Conservation (phyloP, 2,329 filamentous ascomycete species). For the Aspergillus sclerotialis region DNA sequence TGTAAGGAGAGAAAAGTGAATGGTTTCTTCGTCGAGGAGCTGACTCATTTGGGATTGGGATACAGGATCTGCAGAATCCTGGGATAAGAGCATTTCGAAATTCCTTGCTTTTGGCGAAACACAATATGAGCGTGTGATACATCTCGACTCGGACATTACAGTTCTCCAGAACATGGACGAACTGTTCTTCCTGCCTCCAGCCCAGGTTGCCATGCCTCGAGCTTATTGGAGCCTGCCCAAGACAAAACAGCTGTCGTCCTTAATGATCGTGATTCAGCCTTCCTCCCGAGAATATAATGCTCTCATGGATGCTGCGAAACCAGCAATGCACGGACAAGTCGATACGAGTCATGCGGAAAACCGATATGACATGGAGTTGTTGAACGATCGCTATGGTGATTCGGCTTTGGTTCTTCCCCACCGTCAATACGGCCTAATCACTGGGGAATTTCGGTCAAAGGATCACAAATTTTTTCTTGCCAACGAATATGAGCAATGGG, state of each 20-base stretch:
- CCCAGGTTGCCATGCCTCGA: constrained; percentile 59
- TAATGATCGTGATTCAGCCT: constrained; percentile 57
- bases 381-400: constrained; percentile 56
- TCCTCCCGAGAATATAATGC: constrained; percentile 41
- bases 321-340: constrained; percentile 22
- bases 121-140: constrained; percentile 53
- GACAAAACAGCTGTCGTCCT: constrained; percentile 50
- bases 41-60: background rate
- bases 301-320: constrained; percentile 20
- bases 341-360: constrained; percentile 11
- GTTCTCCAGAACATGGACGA: constrained; percentile 62
- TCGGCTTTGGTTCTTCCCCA: constrained; percentile 58
- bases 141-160: constrained; percentile 58
- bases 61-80: constrained; percentile 39
- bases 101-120: constrained; percentile 62
- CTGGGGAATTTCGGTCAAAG: constrained; percentile 54
- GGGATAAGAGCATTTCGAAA: constrained; percentile 61
- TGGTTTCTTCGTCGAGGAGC: background rate
- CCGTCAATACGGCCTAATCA: constrained; percentile 54
- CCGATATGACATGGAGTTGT: constrained; percentile 59
- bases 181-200: constrained; percentile 58
- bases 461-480: constrained; percentile 49
- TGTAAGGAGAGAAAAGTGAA: constrained; percentile 4
- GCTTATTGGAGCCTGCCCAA: constrained; percentile 62
- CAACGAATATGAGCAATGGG: constrained; percentile 48